These are phyloP conservation scores for Phellinidium pouzarii DNA, from an alignment of 1,284 basidiomycete species.

Conservation along the genomic window DNA sequence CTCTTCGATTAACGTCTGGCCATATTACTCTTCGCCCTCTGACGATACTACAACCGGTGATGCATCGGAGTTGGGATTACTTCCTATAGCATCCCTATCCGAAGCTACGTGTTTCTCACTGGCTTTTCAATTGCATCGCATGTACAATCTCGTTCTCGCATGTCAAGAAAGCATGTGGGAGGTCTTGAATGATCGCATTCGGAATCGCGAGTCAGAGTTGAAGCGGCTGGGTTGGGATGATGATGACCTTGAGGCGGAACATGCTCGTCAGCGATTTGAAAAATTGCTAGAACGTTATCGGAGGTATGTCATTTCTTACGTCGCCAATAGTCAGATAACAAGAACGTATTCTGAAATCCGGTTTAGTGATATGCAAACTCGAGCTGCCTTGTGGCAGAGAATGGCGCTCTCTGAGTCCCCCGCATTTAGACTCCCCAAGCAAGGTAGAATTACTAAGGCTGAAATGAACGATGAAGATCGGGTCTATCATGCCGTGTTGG, in stretches of 20 bases:
- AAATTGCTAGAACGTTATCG: constrained; percentile 54
- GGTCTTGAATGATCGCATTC: constrained; percentile 55
- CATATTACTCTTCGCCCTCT: constrained; percentile 11
- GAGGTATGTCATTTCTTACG: constrained; percentile 35
- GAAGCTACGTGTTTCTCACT: constrained; percentile 51
- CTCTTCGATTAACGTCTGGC: not conserved
- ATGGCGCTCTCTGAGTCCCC: constrained; percentile 36
- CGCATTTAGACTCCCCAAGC: constrained; percentile 54
- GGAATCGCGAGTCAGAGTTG: constrained; percentile 45
- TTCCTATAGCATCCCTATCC: constrained; percentile 40
- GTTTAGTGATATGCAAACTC: constrained; percentile 64
- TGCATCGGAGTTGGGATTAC: constrained; percentile 33
- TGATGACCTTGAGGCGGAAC: constrained; percentile 48
- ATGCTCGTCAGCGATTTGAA: constrained; percentile 56
- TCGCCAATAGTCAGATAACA: not conserved
- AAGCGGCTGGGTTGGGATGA: constrained; percentile 60
- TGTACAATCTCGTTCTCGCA: constrained; percentile 57
- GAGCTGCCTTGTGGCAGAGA: constrained; percentile 63
- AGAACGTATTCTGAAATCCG: not conserved
- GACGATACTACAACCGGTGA: constrained; percentile 30
- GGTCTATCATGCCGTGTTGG: constrained; percentile 56
- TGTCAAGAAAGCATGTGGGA: constrained; percentile 79
- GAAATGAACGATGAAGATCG: constrained; percentile 64
- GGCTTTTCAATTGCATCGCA: constrained; percentile 53
- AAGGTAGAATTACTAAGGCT: constrained; percentile 58